phyloP scores from a whole-genome alignment of 352 stramenopile species.

The Phytophthora melonis region DNA sequence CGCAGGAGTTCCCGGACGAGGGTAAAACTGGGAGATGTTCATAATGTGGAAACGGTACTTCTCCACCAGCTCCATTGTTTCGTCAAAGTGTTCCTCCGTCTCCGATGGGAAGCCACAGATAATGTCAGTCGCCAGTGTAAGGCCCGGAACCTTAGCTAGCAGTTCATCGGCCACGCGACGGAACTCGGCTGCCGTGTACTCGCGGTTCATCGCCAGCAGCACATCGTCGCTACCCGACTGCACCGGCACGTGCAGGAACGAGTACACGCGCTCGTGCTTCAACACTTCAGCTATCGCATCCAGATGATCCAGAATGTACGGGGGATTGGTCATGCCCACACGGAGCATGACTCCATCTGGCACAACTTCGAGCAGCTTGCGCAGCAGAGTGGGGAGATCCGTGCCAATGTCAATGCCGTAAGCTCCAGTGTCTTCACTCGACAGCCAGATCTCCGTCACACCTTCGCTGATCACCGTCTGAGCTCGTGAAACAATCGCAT shows the following conservation, averaged over 20 bases:
- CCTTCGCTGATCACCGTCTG: constrained; percentile 76
- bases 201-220: constrained; percentile 91
- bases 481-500: constrained; percentile 79
- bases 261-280: constrained; percentile 87
- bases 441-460: constrained; percentile 94
- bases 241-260: constrained; percentile 93
- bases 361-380: constrained; percentile 69
- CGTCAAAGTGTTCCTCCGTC: constrained; percentile 89
- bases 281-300: constrained; percentile 84
- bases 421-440: constrained; percentile 92
- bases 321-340: constrained; percentile 95
- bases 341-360: constrained; percentile 88
- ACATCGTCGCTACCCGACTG: constrained; percentile 91
- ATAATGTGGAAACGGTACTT: constrained; percentile 92
- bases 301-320: constrained; percentile 92
- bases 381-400: constrained; percentile 77
- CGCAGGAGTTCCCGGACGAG: constrained; percentile 89
- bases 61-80: constrained; percentile 89
- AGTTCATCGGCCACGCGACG: constrained; percentile 77
- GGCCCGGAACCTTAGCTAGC: constrained; percentile 69
- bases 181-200: constrained; percentile 92
- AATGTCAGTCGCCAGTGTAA: constrained; percentile 94
- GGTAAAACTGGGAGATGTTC: constrained; percentile 96
- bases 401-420: constrained; percentile 93
- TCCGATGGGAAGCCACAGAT: constrained; percentile 94